Base-by-base conservation (phyloP, 2,329 filamentous ascomycete species). In the Stagonosporopsis rhizophila region DNA sequence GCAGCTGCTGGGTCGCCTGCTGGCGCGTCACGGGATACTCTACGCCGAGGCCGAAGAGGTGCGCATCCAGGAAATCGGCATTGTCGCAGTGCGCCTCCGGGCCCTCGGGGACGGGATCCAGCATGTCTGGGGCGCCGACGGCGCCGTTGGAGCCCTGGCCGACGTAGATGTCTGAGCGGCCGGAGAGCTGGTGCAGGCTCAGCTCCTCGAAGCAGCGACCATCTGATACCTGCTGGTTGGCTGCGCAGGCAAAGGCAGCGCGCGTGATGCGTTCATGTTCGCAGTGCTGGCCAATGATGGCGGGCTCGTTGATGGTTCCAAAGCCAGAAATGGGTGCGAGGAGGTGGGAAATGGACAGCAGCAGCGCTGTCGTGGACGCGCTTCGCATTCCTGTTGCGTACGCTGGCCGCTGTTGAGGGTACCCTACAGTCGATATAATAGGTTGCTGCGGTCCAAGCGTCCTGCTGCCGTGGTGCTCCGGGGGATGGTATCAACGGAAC, bases 41-140 rank as follows among this genome's bases (percentile, higher is more conserved):
- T 3, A 40, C 46, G 1, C 42, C 51, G 9, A 67, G 12, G n/a
- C 56, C 52, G 5, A 64, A 54, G 2, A 61, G 44, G 11, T 52
- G 44, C 15, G 61, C 35, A 19, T 69, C 64, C n/a, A 69, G 37
- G 47, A 66, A 69, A 50, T 69, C 66, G 4, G 66, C 66, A 41
- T 69, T 66, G 34, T 69, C 66, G 60, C 66, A 69, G 35, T 69
- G 66, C 27, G 66, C 66, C 22, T 69, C 63, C 30, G 66, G 61
- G 17, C 65, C 66, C 52, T 69, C 66, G 2, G 65, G 65, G 20
- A 52, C 52, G 1, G 66, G 66, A 38, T 67, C 64, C 2, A 69
- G 57, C 56, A 63, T 60, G 39, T 69, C 66, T n/a, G 66, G 66
- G 14, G 66, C 64, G 19, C 66, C 66, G 9, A 69, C 66, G 11